Percentiles rank a stretch among this genome's conserved stretches.
These are phyloP conservation scores for Collybiopsis luxurians DNA, from an alignment of 768 basidiomycete species.

Conservation along the genomic window DNA sequence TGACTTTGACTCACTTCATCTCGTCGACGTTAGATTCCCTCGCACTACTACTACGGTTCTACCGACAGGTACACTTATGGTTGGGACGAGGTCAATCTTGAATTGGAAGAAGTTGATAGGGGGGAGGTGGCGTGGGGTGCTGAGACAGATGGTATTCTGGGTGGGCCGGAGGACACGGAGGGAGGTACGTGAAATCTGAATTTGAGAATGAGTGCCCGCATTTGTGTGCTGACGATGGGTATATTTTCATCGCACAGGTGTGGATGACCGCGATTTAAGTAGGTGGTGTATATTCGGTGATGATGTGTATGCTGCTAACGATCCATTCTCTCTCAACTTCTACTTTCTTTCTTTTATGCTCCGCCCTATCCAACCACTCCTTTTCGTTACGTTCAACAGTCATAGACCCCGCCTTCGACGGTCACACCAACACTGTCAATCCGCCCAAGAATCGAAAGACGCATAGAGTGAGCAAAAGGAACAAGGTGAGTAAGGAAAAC, in stretches of 20 bases:
- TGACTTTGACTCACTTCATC: too few relatives aligned
- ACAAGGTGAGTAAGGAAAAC: not conserved
- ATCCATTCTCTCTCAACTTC: too few relatives aligned
- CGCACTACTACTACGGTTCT: slow-evolving; percentile 92
- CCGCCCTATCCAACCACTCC: too few relatives aligned
- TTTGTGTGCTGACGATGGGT: too few relatives aligned
- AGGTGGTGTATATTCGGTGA: not conserved
- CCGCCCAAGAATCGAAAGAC: not conserved
- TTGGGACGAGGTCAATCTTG: slow-evolving; percentile 77
- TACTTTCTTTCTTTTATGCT: too few relatives aligned
- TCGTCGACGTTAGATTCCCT: slow-evolving; percentile 69
- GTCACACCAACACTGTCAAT: slow-evolving; percentile 1
- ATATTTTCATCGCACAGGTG: not conserved
- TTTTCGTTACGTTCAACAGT: not conserved
- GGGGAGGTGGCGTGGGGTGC: slow-evolving; percentile 55
- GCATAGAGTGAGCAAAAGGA: not conserved
- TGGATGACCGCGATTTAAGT: not conserved
- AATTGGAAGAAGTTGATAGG: slow-evolving; percentile 73
- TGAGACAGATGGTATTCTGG: not conserved
- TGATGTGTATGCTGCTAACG: not conserved
- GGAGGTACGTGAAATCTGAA: not conserved
- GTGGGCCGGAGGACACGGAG: not conserved
- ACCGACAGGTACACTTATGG: slow-evolving; percentile 85
- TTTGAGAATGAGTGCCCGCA: too few relatives aligned
- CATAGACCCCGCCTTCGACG: not conserved